Evolutionary conservation across 208 protist species (phyloP).

Genomic region (Endotrypanum monterogeii): DNA sequence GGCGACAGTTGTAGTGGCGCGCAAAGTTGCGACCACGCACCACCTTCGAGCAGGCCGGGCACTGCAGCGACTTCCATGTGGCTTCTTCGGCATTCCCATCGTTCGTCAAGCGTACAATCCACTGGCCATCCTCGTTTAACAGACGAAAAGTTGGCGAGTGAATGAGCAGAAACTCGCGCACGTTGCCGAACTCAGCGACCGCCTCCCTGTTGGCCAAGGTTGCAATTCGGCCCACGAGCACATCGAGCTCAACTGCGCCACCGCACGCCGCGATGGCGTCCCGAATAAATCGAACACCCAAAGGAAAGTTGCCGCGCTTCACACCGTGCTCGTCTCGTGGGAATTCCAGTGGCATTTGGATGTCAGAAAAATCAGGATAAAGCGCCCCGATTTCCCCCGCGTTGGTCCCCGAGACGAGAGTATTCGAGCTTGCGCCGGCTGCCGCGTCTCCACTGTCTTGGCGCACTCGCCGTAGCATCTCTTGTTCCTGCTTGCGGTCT

Average conservation of each 20-base stretch:
- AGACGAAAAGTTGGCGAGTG: conserved; percentile 89
- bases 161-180: conserved; percentile 90
- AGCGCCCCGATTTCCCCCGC: background rate
- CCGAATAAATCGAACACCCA: conserved; percentile 90
- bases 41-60: conserved; percentile 84
- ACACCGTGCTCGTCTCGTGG: conserved; percentile 92
- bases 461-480: conserved; percentile 62
- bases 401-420: background rate
- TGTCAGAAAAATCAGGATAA: conserved; percentile 73
- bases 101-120: conserved; percentile 77
- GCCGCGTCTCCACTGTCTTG: conserved; percentile 15
- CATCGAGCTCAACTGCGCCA: conserved; percentile 88
- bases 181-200: conserved; percentile 83
- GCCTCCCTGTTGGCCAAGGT: conserved; percentile 75
- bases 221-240: conserved; percentile 82
- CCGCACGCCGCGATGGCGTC: conserved; percentile 82
- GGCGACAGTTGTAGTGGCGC: conserved; percentile 77
- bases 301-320: conserved; percentile 85
- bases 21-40: conserved; percentile 86
- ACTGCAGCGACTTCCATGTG: conserved; percentile 84
- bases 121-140: conserved; percentile 59
- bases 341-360: conserved; percentile 87
- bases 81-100: conserved; percentile 42
- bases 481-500: conserved; percentile 68
- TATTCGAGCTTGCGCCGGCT: conserved; percentile 11